Evolutionary conservation across 1,139 yeast genomes (phyloP).

Genomic region (Diutina sp.): DNA sequence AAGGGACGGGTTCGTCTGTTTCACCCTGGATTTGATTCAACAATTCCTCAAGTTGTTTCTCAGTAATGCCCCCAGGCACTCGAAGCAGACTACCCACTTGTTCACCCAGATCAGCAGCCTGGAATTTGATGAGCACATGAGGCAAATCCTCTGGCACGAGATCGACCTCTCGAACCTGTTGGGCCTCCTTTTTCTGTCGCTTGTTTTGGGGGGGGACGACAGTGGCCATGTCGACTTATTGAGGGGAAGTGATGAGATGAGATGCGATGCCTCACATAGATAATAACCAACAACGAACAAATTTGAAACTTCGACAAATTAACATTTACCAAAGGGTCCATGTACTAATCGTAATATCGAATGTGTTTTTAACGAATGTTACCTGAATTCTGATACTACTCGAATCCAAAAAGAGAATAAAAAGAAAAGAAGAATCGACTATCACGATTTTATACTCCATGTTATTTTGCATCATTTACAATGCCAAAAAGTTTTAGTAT

Average conservation of each 20-base stretch:
- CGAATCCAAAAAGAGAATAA: too few species aligned
- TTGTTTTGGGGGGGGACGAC: conserved; percentile 89
- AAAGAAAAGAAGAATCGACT: too few species aligned
- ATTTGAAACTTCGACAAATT: background rate
- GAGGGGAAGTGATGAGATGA: background rate
- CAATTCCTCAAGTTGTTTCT: conserved; percentile 77
- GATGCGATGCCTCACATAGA: background rate
- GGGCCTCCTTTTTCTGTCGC: conserved; percentile 76
- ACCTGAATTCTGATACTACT: too few species aligned
- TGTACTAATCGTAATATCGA: too few species aligned
- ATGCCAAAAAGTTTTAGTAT: too few species aligned
- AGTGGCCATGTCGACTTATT: conserved; percentile 57
- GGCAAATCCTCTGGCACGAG: conserved; percentile 72
- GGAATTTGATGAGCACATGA: conserved; percentile 76
- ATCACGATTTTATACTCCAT: too few species aligned
- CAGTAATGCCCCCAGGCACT: conserved; percentile 84
- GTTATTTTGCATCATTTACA: too few species aligned
- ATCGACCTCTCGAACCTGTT: conserved; percentile 64
- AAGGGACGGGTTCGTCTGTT: conserved; percentile 79
- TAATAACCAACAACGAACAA: background rate
- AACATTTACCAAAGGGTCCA: too few species aligned
- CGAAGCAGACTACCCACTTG: conserved; percentile 73
- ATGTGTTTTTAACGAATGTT: too few species aligned
- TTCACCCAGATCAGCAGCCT: conserved; percentile 93
- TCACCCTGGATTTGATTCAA: conserved; percentile 61